Evolutionary conservation across 2,329 filamentous ascomycete genomes (phyloP).

Genomic region (Aspergillus aculeatinus): DNA sequence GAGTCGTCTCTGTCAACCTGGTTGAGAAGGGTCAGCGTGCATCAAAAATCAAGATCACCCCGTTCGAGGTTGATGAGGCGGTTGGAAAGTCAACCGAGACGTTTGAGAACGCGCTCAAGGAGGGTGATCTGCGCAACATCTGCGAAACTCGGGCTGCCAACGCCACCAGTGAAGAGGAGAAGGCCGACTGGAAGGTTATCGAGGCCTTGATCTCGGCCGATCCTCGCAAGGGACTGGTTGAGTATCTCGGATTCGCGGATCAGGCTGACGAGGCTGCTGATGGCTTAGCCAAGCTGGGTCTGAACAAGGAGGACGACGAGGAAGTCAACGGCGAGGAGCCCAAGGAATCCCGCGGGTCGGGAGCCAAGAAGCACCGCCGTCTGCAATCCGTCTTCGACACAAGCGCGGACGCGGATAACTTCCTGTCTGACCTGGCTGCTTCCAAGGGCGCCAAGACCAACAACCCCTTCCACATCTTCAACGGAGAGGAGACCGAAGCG

Average conservation of each 20-base stretch:
- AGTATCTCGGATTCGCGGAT: slow-evolving; percentile 84
- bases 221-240: slow-evolving; percentile 79
- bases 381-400: slow-evolving; percentile 79
- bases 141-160: slow-evolving; percentile 75
- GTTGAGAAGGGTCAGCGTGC: slow-evolving; percentile 61
- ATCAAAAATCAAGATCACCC: slow-evolving; percentile 79
- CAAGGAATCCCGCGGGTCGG: slow-evolving; percentile 49
- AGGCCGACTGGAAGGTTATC: slow-evolving; percentile 93
- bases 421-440: slow-evolving; percentile 78
- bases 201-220: slow-evolving; percentile 82
- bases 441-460: slow-evolving; percentile 92
- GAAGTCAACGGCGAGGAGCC: slow-evolving; percentile 47
- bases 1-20: slow-evolving; percentile 72
- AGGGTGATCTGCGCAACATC: slow-evolving; percentile 73
- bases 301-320: slow-evolving; percentile 41
- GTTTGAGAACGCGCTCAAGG: slow-evolving; percentile 79
- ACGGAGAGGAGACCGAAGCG: slow-evolving; percentile 75
- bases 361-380: slow-evolving; percentile 59
- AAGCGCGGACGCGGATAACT: slow-evolving; percentile 73
- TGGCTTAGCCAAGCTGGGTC: slow-evolving; percentile 42
- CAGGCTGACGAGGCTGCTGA: slow-evolving; percentile 52
- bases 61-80: slow-evolving; percentile 83
- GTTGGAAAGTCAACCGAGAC: slow-evolving; percentile 80
- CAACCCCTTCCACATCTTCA: slow-evolving; percentile 88
- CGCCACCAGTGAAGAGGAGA: slow-evolving; percentile 83